These are phyloP conservation scores for Pseudognaphalium luteoalbum DNA, from an alignment of 129 eudicot species.

Conservation along the genomic window DNA sequence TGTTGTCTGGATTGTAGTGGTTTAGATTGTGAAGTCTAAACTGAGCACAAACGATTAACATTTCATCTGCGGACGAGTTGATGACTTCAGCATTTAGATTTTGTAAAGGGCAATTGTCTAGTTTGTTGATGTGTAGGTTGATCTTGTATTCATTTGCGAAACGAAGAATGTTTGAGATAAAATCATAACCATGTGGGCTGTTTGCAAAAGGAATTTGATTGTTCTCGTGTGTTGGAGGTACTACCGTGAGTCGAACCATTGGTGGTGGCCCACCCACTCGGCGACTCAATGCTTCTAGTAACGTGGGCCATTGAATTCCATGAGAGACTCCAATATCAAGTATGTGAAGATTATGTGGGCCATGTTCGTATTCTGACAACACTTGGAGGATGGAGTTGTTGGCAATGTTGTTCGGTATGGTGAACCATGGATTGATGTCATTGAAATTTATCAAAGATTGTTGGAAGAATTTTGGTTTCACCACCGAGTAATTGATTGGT, in stretches of 20 bases:
- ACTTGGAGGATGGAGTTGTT: conserved; percentile 77
- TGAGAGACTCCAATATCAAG: conserved; percentile 86
- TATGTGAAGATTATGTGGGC: conserved; percentile 53
- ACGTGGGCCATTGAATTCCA: conserved; percentile 78
- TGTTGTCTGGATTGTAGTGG: conserved; percentile 58
- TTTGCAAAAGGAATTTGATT: conserved; percentile 54
- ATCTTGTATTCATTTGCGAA: conserved; percentile 56
- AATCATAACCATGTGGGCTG: conserved; percentile 57
- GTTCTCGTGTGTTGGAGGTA: conserved; percentile 40
- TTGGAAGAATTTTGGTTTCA: conserved; percentile 58
- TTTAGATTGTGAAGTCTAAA: conserved; percentile 69
- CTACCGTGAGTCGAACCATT: conserved; percentile 64
- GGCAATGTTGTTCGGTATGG: conserved; percentile 77
- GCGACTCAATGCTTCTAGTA: conserved; percentile 68
- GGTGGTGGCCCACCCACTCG: conserved; percentile 80
- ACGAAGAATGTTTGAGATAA: conserved; percentile 48
- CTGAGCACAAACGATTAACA: conserved; percentile 64
- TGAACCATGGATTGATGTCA: conserved; percentile 82
- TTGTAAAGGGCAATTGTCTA: conserved; percentile 47
- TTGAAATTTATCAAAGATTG: conserved; percentile 62
- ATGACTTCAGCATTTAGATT: conserved; percentile 47
- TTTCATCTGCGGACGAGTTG: conserved; percentile 58
- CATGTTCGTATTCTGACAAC: conserved; percentile 38
- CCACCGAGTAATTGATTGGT: conserved; percentile 41
- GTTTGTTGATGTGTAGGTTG: conserved; percentile 64